A percentile compares a stretch with the other conserved stretches of the same genome.
These are phyloP conservation scores for Venturia aucupariae DNA, from an alignment of 2,329 filamentous ascomycete species.

Conservation along the genomic window DNA sequence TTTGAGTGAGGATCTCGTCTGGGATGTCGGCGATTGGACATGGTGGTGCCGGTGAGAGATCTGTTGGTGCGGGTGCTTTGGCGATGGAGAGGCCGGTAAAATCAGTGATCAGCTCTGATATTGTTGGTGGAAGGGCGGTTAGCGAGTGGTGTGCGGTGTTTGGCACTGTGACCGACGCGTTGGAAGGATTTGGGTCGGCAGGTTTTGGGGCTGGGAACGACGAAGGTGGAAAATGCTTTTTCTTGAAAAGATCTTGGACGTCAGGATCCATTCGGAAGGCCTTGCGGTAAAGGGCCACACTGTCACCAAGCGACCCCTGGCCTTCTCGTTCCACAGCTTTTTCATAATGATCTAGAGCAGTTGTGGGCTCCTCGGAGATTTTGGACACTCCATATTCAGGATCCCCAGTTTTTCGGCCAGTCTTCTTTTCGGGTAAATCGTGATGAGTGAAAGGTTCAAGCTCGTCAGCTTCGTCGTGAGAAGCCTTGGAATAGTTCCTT, in stretches of 20 bases:
- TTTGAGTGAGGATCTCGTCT: conserved; percentile 73
- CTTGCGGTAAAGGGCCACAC: conserved; percentile 75
- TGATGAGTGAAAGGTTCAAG: conserved; percentile 33
- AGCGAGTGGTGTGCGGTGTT: conserved; percentile 49
- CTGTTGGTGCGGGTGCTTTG: conserved; percentile 56
- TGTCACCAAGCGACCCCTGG: conserved; percentile 79
- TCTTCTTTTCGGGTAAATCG: conserved; percentile 35
- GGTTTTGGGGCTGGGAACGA: conserved; percentile 41
- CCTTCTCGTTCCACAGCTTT: conserved; percentile 81
- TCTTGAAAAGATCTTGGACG: conserved; percentile 79
- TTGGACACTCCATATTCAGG: conserved; percentile 28
- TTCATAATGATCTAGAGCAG: conserved; percentile 89
- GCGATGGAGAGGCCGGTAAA: conserved; percentile 65
- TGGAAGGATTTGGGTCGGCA: conserved; percentile 34
- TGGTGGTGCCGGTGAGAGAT: conserved; percentile 62
- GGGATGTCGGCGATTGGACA: conserved; percentile 73
- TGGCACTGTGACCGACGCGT: conserved; percentile 42
- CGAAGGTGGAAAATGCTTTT: conserved; percentile 76
- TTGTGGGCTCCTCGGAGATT: conserved; percentile 46
- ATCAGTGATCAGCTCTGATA: conserved; percentile 62
- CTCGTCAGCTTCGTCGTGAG: conserved; percentile 24
- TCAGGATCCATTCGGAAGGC: conserved; percentile 81
- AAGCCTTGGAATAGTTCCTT: not conserved
- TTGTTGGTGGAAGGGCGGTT: conserved; percentile 44
- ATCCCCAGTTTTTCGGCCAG: conserved; percentile 32